Evolutionary conservation across 2,329 filamentous ascomycete genomes (phyloP).

Genomic region (Epichloe aotearoae): DNA sequence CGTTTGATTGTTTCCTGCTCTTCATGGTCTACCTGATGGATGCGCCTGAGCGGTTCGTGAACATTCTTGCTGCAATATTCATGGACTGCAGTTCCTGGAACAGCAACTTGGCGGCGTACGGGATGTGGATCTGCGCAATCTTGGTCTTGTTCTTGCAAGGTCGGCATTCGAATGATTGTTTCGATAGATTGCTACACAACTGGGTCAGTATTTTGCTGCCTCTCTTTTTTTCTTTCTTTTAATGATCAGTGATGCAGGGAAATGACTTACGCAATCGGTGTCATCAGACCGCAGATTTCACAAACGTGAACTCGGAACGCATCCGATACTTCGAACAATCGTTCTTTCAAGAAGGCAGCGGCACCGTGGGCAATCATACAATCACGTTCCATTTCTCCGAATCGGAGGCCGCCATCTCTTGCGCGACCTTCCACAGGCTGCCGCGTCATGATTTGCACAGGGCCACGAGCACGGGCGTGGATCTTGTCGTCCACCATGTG

Average conservation of each 20-base stretch:
- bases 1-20: no score
- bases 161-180: slow-evolving; percentile 90
- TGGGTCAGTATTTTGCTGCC: slow-evolving; percentile 19
- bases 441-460: slow-evolving; percentile 90
- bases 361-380: slow-evolving; percentile 99
- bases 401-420: slow-evolving; percentile 91
- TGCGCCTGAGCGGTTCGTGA: slow-evolving; percentile 70
- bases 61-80: slow-evolving; percentile 98
- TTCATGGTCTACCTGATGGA: slow-evolving; percentile 43
- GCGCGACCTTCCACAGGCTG: slow-evolving; percentile 98
- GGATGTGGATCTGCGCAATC: slow-evolving; percentile 95
- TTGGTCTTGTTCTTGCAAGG: slow-evolving; percentile 99
- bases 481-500: slow-evolving; percentile 99
- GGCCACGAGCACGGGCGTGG: slow-evolving; percentile 92
- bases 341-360: slow-evolving; percentile 91
- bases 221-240: background rate
- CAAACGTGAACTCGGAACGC: slow-evolving; percentile 97
- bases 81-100: slow-evolving; percentile 97
- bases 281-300: slow-evolving; percentile 98
- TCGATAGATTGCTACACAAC: slow-evolving; percentile 65
- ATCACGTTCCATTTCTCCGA: slow-evolving; percentile 99
- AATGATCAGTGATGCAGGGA: no score
- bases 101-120: slow-evolving; percentile 91
- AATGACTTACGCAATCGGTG: slow-evolving; percentile 81
- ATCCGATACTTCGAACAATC: slow-evolving; percentile 93